Evolutionary conservation across 352 stramenopile genomes (phyloP).

Genomic region (Pythium pyrilobum): DNA sequence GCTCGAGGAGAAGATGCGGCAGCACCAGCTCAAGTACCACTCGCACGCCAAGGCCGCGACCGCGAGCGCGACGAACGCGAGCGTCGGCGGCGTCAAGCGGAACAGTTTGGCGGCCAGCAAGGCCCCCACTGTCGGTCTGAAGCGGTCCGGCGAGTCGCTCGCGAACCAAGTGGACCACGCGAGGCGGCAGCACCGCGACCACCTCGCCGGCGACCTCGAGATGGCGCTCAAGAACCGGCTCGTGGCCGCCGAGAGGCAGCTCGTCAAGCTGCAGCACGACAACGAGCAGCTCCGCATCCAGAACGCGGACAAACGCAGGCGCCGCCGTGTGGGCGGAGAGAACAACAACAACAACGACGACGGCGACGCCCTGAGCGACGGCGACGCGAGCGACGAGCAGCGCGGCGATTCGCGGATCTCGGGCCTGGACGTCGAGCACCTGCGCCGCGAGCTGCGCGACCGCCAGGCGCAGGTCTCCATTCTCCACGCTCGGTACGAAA

Average conservation of each 20-base stretch:
- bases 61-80: conserved; percentile 16
- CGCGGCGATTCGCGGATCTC: background rate
- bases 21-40: conserved; percentile 22
- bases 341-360: conserved; percentile 25
- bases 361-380: conserved; percentile 20
- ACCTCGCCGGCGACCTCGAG: conserved; percentile 54
- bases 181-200: conserved; percentile 43
- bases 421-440: conserved; percentile 37
- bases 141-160: conserved; percentile 18
- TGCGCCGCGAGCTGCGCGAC: conserved; percentile 76
- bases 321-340: background rate
- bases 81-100: background rate
- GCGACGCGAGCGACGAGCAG: conserved; percentile 21
- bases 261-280: conserved; percentile 61
- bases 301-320: background rate
- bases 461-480: conserved; percentile 78
- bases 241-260: conserved; percentile 61
- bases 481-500: conserved; percentile 86
- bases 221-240: conserved; percentile 66
- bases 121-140: background rate
- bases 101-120: conserved; percentile 4
- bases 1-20: conserved; percentile 50
- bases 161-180: conserved; percentile 40
- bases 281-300: conserved; percentile 49
- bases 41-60: conserved; percentile 17